A percentile compares a stretch with the other conserved stretches of the same genome.
phyloP scores from a whole-genome alignment of 1,284 basidiomycete genomes.

The Moesziomyces antarcticus region DNA sequence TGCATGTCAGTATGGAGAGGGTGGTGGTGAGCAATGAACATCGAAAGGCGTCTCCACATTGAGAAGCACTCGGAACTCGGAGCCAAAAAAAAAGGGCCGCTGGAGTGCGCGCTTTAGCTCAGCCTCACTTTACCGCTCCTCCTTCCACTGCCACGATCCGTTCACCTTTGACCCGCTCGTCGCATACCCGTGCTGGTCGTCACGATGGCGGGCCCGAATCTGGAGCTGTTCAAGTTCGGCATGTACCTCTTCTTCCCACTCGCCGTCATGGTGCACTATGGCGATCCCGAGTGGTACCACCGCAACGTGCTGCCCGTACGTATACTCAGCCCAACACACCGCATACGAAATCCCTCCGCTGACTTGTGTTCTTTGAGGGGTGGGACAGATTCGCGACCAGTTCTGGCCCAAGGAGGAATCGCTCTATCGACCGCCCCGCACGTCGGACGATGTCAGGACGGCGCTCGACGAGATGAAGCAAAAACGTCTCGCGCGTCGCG shows the following conservation, averaged over 20 bases:
- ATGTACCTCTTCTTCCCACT: constrained; percentile 84
- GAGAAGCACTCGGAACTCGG: no score
- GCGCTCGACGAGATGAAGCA: constrained; percentile 51
- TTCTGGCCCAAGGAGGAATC: constrained; percentile 59
- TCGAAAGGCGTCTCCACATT: no score
- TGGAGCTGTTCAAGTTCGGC: constrained; percentile 65
- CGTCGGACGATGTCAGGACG: constrained; percentile 36
- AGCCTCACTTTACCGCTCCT: no score
- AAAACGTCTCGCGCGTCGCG: constrained; percentile 41
- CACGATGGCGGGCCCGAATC: constrained; percentile 79
- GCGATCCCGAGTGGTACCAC: constrained; percentile 88
- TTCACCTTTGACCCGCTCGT: no score
- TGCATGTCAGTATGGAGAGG: no score
- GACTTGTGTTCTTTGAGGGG: no score
- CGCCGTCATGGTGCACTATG: constrained; percentile 84
- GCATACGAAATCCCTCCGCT: neutral
- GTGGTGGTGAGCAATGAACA: no score
- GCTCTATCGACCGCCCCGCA: constrained; percentile 54
- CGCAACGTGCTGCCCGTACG: constrained; percentile 82
- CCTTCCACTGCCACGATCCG: no score
- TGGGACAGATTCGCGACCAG: constrained; percentile 45
- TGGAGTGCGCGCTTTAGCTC: no score
- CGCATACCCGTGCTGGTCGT: no score
- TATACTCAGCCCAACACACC: neutral
- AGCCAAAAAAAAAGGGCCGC: no score